A percentile compares a stretch with the other conserved stretches of the same genome.
phyloP scores from a whole-genome alignment of 2,329 filamentous ascomycete species.

The Pseudodiploospora longispora region DNA sequence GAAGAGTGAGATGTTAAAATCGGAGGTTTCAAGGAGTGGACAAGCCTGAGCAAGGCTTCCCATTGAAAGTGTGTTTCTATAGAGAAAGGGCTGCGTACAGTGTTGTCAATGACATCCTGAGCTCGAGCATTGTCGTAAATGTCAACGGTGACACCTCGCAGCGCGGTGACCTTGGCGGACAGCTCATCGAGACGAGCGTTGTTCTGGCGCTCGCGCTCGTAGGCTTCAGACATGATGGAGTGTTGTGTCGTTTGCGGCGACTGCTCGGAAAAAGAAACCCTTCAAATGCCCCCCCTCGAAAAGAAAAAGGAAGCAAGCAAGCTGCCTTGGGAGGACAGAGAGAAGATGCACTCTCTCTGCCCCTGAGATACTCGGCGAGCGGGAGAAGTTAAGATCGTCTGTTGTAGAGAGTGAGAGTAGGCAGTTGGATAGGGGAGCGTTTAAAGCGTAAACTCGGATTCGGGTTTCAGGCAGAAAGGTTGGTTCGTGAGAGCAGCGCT shows the following conservation, averaged over 20 bases:
- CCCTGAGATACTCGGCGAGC: no score
- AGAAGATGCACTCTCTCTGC: no score
- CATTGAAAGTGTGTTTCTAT: not conserved
- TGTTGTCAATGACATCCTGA: slow-evolving; percentile 81
- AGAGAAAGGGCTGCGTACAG: slow-evolving; percentile 44
- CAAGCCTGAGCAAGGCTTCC: not conserved
- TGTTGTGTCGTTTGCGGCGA: not conserved
- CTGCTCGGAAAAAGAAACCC: not conserved
- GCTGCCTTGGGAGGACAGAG: no score
- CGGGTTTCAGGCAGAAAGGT: no score
- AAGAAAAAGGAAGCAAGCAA: no score
- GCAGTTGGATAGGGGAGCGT: no score
- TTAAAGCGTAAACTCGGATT: no score
- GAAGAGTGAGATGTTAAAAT: no score
- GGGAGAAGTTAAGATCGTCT: no score
- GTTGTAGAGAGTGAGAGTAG: no score
- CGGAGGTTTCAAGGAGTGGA: not conserved
- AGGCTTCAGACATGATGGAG: slow-evolving; percentile 60
- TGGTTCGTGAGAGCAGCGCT: no score
- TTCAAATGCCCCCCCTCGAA: no score
- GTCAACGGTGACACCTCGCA: slow-evolving; percentile 90
- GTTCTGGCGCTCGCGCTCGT: slow-evolving; percentile 82
- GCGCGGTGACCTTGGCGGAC: slow-evolving; percentile 79
- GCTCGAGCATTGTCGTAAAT: slow-evolving; percentile 94
- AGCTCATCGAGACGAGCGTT: slow-evolving; percentile 90